Evolutionary conservation across 495 filamentous ascomycete species (phyloP), one percentile per base, ranked within the genome.

Genomic region (Xylaria cubensis): DNA sequence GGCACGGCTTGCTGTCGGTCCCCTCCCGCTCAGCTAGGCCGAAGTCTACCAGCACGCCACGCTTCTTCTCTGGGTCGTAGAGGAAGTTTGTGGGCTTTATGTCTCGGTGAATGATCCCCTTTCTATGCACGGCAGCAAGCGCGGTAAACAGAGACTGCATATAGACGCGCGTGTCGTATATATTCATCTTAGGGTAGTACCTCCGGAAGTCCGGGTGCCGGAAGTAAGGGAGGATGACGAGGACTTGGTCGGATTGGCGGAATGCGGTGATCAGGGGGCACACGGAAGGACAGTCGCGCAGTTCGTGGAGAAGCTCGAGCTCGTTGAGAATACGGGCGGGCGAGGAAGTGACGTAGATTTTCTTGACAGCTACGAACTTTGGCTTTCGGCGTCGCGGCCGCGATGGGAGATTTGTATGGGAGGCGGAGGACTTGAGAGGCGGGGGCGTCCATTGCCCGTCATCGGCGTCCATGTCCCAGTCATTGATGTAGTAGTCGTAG

Each of bases 41-140:
- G 82, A 99, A 99, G 80, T 99, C 96, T 7, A 98, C 95, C 15
- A 99, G 87, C 2, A 99, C 96, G 19, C 96, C 96, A 67, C 93
- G 90, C 74, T 89, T 87, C 72, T 92, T 86, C 4, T 90, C 82
- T 4, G 93, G 92, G 72, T 97, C 95, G 84, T 98, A 99, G 42
- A 99, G 88, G 77, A 99, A 99, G 78, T 99, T 99, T 15, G 96
- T 99, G n/a, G 96, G 96, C 80, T 99, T 99, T 80, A 99, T 98
- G 80, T 99, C 96, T 67, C 96, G 91, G 79, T 99, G 96, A 21
- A 99, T 86, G 69, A 99, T 98, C 24, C 87, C 84, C 76, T 91
- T 89, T 46, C 85, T 84, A 80, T 99, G 96, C 12, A 98, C 94
- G 26, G 92, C 91, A 19, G 87, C 84, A 7, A 99, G 86, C 0